These are phyloP conservation scores for Penicillium ucsense DNA, from an alignment of 495 filamentous ascomycete species.

Conservation along the genomic window DNA sequence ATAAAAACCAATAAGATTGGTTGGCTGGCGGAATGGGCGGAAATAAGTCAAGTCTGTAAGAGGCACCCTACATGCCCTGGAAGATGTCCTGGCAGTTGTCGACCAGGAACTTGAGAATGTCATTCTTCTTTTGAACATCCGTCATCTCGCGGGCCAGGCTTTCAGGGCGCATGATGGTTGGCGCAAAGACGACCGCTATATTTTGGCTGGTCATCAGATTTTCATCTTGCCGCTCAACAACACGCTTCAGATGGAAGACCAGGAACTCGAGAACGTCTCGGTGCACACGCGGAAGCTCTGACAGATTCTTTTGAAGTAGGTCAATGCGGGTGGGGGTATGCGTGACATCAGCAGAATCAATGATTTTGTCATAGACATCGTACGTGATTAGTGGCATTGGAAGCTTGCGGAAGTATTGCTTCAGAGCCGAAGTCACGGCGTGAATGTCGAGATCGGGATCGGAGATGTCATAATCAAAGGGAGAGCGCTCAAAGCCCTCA, in stretches of 20 bases:
- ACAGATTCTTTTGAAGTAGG: conserved; percentile 58
- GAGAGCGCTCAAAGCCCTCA: conserved; percentile 76
- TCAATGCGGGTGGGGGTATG: conserved; percentile 43
- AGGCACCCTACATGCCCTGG: conserved; percentile 32
- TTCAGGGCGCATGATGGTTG: conserved; percentile 88
- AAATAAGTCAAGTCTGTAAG: background rate
- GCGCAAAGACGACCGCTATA: conserved; percentile 93
- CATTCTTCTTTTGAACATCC: conserved; percentile 87
- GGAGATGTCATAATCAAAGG: conserved; percentile 72
- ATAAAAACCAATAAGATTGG: too few species aligned
- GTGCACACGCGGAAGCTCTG: conserved; percentile 70
- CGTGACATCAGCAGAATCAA: conserved; percentile 53
- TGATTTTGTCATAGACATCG: conserved; percentile 80
- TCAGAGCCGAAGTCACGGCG: conserved; percentile 88
- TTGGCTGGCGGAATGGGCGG: background rate
- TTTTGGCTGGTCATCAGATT: conserved; percentile 95
- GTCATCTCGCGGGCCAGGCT: conserved; percentile 89
- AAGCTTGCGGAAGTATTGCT: conserved; percentile 95
- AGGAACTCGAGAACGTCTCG: conserved; percentile 86
- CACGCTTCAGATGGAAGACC: conserved; percentile 85
- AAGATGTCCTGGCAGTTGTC: conserved; percentile 79
- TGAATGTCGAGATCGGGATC: conserved; percentile 93
- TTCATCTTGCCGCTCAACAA: conserved; percentile 69
- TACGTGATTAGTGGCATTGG: conserved; percentile 87
- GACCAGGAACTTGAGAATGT: conserved; percentile 80